A percentile compares a stretch with the other conserved stretches of the same genome.
phyloP scores from a whole-genome alignment of 176 grass and related monocot genomes.

The Eragrostis curvula region DNA sequence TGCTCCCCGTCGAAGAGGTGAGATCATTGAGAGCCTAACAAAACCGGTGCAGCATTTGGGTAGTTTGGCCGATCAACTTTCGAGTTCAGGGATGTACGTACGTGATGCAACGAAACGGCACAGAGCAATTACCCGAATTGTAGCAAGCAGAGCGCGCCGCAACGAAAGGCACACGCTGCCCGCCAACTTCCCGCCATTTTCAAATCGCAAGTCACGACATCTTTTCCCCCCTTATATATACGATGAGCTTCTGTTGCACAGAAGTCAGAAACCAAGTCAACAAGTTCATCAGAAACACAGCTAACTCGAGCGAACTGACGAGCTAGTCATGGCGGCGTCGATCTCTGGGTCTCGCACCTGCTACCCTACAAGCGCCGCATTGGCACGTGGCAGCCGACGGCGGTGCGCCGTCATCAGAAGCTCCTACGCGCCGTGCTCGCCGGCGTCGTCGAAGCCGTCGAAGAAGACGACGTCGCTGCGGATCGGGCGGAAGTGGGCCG shows the following conservation, averaged over 20 bases:
- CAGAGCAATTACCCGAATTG: constrained; percentile 19
- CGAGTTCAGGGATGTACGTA: not conserved
- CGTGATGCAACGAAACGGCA: not conserved
- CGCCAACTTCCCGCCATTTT: constrained; percentile 45
- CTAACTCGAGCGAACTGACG: too few relatives aligned
- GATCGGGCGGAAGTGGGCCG: constrained; percentile 51
- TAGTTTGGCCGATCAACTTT: constrained; percentile 38
- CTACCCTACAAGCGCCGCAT: constrained; percentile 13
- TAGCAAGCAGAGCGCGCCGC: not conserved
- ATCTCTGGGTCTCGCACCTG: constrained; percentile 26
- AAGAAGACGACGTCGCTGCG: not conserved
- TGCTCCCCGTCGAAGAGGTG: not conserved
- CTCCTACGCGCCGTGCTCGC: constrained; percentile 11
- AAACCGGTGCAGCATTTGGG: not conserved
- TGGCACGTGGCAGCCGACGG: not conserved
- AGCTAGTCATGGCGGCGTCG: constrained; percentile 33
- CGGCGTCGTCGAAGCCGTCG: constrained; percentile 1
- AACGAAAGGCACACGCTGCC: not conserved
- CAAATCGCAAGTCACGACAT: not conserved
- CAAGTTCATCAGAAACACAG: too few relatives aligned
- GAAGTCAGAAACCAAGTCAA: not conserved
- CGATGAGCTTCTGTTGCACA: not conserved
- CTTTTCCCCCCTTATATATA: not conserved
- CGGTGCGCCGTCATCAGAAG: not conserved
- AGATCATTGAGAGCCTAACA: not conserved